These are phyloP conservation scores for Coemansia reversa DNA, from an alignment of 192 early-diverging fungal genomes.

Conservation along the genomic window DNA sequence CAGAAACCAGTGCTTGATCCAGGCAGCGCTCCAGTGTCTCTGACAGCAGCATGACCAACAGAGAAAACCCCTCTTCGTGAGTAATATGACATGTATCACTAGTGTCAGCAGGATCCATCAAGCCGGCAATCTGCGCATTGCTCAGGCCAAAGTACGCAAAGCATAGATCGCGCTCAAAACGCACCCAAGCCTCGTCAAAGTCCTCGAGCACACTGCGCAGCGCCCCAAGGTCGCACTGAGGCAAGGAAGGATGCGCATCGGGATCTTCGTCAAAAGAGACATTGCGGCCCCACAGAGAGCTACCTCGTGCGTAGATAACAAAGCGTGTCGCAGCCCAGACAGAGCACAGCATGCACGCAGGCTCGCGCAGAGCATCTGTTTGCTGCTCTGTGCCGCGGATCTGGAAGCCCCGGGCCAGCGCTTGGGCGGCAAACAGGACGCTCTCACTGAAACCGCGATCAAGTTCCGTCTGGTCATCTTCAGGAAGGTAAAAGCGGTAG, in stretches of 20 bases:
- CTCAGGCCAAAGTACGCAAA: slow-evolving; percentile 67
- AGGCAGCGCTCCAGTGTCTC: slow-evolving; percentile 59
- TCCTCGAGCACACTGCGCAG: slow-evolving; percentile 59
- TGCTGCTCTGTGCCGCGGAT: slow-evolving; percentile 67
- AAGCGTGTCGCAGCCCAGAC: slow-evolving; percentile 59
- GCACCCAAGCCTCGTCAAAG: slow-evolving; percentile 66
- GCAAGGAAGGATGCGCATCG: not conserved
- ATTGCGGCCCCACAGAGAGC: slow-evolving; percentile 15
- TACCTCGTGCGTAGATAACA: slow-evolving; percentile 45
- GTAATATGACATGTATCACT: slow-evolving; percentile 20
- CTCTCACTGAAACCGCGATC: slow-evolving; percentile 67
- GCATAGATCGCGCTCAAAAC: slow-evolving; percentile 69
- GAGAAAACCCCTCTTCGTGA: slow-evolving; percentile 41
- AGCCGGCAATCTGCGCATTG: slow-evolving; percentile 42
- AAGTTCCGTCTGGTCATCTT: slow-evolving; percentile 69
- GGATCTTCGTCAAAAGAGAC: not conserved
- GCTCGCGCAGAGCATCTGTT: slow-evolving; percentile 56
- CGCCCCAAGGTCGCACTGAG: slow-evolving; percentile 23
- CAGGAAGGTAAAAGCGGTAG: slow-evolving; percentile 60
- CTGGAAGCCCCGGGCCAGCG: slow-evolving; percentile 61
- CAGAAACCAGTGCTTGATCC: slow-evolving; percentile 24
- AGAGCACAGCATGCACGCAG: slow-evolving; percentile 56
- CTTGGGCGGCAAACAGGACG: slow-evolving; percentile 71
- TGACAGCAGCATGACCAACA: slow-evolving; percentile 62
- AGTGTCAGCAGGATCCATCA: slow-evolving; percentile 56